phyloP scores from a whole-genome alignment of 805 yeast genomes.

The Kodamaea lidongshanica region DNA sequence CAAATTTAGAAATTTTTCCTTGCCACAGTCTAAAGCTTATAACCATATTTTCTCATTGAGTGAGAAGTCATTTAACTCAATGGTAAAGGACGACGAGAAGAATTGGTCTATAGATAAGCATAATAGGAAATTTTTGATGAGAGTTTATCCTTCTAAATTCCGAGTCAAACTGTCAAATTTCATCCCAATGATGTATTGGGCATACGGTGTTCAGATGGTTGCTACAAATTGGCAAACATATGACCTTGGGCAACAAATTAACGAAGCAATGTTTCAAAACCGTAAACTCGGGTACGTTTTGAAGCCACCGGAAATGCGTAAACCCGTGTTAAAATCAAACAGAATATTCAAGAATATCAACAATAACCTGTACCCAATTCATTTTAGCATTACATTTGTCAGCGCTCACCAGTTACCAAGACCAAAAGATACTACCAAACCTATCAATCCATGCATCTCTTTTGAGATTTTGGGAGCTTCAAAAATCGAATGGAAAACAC shows the following conservation, averaged over 20 bases:
- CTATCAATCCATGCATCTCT: slow-evolving; percentile 55
- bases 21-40: slow-evolving; percentile 74
- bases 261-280: slow-evolving; percentile 70
- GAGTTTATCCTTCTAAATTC: slow-evolving; percentile 81
- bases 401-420: slow-evolving; percentile 86
- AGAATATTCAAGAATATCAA: neutral
- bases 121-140: slow-evolving; percentile 65
- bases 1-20: slow-evolving; percentile 73
- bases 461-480: slow-evolving; percentile 52
- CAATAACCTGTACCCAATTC: neutral
- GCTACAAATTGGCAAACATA: slow-evolving; percentile 96
- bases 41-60: slow-evolving; percentile 86
- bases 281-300: slow-evolving; percentile 64
- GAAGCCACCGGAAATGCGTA: slow-evolving; percentile 54
- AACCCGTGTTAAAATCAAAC: slow-evolving; percentile 21
- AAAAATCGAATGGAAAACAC: slow-evolving; percentile 19
- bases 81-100: slow-evolving; percentile 58
- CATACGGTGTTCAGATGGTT: slow-evolving; percentile 83
- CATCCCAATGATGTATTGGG: slow-evolving; percentile 76
- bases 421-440: slow-evolving; percentile 44
- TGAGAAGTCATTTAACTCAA: slow-evolving; percentile 59
- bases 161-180: slow-evolving; percentile 77
- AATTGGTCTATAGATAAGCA: slow-evolving; percentile 61
- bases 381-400: slow-evolving; percentile 26
- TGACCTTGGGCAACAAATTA: slow-evolving; percentile 83